phyloP scores from a whole-genome alignment of 176 grass and related monocot species.

The Raddia guianensis region DNA sequence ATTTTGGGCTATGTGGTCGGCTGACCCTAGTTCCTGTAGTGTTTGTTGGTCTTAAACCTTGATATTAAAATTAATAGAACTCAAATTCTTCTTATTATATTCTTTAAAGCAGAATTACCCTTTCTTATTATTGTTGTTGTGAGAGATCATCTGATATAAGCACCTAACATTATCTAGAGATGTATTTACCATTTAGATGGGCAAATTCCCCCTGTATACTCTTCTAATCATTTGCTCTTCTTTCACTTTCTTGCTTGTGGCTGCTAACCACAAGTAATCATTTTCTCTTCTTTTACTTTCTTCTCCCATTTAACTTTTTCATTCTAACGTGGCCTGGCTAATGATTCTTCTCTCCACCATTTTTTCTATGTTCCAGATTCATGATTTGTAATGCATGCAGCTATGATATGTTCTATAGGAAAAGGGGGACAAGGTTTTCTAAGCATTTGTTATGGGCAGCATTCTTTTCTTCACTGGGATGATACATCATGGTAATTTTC shows the following conservation, averaged over 20 bases:
- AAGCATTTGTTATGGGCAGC: constrained; percentile 77
- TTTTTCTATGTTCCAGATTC: constrained; percentile 65
- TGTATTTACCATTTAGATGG: constrained; percentile 18
- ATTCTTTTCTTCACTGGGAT: constrained; percentile 93
- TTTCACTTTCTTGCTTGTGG: not conserved
- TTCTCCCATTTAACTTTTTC: constrained; percentile 22
- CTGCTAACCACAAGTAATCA: constrained; percentile 1
- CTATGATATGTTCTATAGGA: constrained; percentile 78
- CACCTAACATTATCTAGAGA: constrained; percentile 5
- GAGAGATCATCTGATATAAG: not conserved
- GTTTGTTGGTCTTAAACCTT: not conserved
- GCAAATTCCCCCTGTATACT: constrained; percentile 10
- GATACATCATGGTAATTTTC: constrained; percentile 74
- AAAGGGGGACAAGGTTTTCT: constrained; percentile 84
- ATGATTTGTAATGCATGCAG: constrained; percentile 97
- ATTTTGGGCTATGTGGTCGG: no score
- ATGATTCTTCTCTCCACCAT: constrained; percentile 31
- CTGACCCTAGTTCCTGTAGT: no score
- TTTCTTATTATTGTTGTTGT: not conserved
- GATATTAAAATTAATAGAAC: constrained; percentile 7
- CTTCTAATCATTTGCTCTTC: not conserved
- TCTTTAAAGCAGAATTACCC: not conserved
- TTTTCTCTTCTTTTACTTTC: constrained; percentile 21
- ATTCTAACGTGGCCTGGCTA: constrained; percentile 16
- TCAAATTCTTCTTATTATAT: not conserved